Base-by-base conservation (phyloP, 495 filamentous ascomycete species). In the Bacidia rubella region DNA sequence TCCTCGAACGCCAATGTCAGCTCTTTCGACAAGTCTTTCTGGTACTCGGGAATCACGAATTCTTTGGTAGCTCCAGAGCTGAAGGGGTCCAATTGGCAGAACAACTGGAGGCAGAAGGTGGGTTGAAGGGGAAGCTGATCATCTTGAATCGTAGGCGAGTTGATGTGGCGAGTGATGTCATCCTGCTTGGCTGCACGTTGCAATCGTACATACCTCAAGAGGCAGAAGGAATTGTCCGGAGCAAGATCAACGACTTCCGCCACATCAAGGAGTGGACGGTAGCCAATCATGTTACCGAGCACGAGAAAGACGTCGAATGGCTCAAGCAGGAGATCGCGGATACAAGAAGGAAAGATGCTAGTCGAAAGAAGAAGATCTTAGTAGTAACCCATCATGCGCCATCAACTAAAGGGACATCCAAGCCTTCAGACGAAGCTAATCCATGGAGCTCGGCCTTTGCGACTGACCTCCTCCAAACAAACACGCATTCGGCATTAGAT, bases 31-130 rank as follows among this genome's bases (percentile, higher is more conserved):
- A 63, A 0, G 69, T 80, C 0, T 79, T 75, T 55, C 65, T 80
- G 1, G 65, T 79, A 0, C 69, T 76, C 10, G 79, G 79, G 0
- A 79, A 78, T 52, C 76, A 81, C 54, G 77, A 81, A 56, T 80
- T 81, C 64, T 77, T 78, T 58, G 68, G 70, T 38, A 49, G 63
- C 1, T 59, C 63, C 9, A 67, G 66, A 35, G 50, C 53, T 2
- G 56, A 61, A 12, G 74, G 66, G 7, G 52, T 81, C 1, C 55
- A 63, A 29, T 63, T 61, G 0, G 78, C 77, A 1, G 58, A 49
- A 42, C 54, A 62, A 5, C 66, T 80, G 17, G 62, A 71, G 52
- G 48, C 60, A 11, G 75, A 81, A 57, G 63, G 66, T 10, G 63
- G 20, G 11, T 57, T 80, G 1, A 60, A 66, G 3, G 65, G 66